Conservation (phyloP, 2,329 filamentous ascomycete species). For the Ophiostoma angusticollis region DNA sequence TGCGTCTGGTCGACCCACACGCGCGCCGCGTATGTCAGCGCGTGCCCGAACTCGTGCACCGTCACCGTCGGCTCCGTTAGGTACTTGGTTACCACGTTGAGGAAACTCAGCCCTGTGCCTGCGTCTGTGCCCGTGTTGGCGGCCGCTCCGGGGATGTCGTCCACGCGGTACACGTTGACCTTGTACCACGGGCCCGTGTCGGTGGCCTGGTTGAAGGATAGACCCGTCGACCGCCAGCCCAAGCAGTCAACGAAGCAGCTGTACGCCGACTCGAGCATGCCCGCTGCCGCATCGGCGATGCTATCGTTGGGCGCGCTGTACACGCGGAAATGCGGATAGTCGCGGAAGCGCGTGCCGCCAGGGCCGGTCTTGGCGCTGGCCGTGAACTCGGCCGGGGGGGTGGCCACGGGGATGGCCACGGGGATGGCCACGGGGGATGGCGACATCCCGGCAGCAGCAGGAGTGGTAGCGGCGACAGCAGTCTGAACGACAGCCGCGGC, state of each 20-base stretch:
- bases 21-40: slow-evolving; percentile 30
- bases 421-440: too few species aligned
- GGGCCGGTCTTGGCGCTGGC: slow-evolving; percentile 14
- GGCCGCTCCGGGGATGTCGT: slow-evolving; percentile 24
- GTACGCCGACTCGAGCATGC: slow-evolving; percentile 33
- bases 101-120: slow-evolving; percentile 26
- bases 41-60: slow-evolving; percentile 38
- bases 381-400: too few species aligned
- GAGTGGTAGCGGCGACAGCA: too few species aligned
- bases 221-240: slow-evolving; percentile 23
- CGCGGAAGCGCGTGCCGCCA: slow-evolving; percentile 21
- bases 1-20: slow-evolving; percentile 31
- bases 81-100: slow-evolving; percentile 24
- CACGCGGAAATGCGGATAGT: slow-evolving; percentile 28
- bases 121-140: slow-evolving; percentile 27
- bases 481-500: too few species aligned
- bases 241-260: slow-evolving; percentile 22
- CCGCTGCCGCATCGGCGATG: slow-evolving; percentile 21
- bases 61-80: slow-evolving; percentile 27
- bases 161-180: slow-evolving; percentile 32
- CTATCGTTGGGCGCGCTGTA: slow-evolving; percentile 21
- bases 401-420: too few species aligned
- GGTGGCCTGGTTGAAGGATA: slow-evolving; percentile 18
- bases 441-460: too few species aligned
- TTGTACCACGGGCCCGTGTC: slow-evolving; percentile 29